phyloP scores from a whole-genome alignment of 768 basidiomycete species.

The Lentinula boryana region DNA sequence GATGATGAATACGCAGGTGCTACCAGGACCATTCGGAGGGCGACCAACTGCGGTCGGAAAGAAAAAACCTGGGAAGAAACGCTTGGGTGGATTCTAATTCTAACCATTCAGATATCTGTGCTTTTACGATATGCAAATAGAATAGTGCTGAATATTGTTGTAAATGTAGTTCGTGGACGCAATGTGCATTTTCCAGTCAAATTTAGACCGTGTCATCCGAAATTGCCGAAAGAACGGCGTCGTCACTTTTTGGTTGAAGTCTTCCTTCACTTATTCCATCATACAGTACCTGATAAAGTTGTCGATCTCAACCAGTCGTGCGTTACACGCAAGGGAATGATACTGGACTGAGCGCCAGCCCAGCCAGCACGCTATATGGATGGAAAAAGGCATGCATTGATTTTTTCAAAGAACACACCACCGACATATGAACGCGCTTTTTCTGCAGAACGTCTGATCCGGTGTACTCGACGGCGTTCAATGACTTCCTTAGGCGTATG shows the following conservation, averaged over 20 bases:
- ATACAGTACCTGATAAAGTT: neutral
- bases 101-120: neutral
- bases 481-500: conserved; percentile 66
- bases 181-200: too few relatives aligned
- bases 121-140: too few relatives aligned
- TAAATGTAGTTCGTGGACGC: neutral
- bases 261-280: conserved; percentile 7
- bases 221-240: conserved; percentile 5
- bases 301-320: conserved; percentile 9
- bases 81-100: conserved; percentile 67
- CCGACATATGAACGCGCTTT: conserved; percentile 14
- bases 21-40: conserved; percentile 70
- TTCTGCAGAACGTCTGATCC: conserved; percentile 49
- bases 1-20: conserved; percentile 60
- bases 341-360: conserved; percentile 67
- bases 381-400: conserved; percentile 54
- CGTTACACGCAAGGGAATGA: conserved; percentile 59
- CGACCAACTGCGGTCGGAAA: conserved; percentile 29
- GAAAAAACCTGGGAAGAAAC: conserved; percentile 65
- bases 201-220: neutral
- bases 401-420: neutral
- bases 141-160: neutral
- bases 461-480: conserved; percentile 53
- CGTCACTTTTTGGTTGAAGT: neutral
- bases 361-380: conserved; percentile 68